Conservation (phyloP, 2,329 filamentous ascomycete species). For the Didymosphaeria variabile region DNA sequence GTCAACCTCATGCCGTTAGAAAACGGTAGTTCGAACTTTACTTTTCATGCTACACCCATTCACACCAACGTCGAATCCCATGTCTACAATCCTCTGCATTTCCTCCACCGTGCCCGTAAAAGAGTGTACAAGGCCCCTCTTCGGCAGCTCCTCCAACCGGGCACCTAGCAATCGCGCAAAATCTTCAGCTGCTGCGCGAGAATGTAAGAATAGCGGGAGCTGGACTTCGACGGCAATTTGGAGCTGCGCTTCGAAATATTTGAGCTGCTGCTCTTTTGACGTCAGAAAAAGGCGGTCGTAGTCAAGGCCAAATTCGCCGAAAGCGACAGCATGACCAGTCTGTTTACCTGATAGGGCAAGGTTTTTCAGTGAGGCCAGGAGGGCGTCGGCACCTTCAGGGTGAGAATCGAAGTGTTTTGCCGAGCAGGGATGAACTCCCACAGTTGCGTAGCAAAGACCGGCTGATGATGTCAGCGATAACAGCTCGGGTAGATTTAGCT, state of each 20-base stretch:
- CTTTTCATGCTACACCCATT: constrained; percentile 97
- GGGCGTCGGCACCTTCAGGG: constrained; percentile 64
- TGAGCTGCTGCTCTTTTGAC: constrained; percentile 78
- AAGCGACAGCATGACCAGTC: constrained; percentile 73
- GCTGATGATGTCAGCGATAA: constrained; percentile 58
- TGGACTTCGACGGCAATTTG: constrained; percentile 78
- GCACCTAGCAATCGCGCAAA: constrained; percentile 77
- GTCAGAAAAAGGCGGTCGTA: constrained; percentile 91
- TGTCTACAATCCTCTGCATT: constrained; percentile 78
- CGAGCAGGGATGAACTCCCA: constrained; percentile 93
- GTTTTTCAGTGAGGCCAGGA: constrained; percentile 67
- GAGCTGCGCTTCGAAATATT: constrained; percentile 86
- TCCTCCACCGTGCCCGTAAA: constrained; percentile 91
- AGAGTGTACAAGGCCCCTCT: constrained; percentile 87
- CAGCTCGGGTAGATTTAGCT: not conserved
- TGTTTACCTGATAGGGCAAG: constrained; percentile 70
- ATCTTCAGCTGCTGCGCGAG: constrained; percentile 83
- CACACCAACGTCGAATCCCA: constrained; percentile 90
- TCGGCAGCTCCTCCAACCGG: constrained; percentile 71
- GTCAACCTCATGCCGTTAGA: not conserved
- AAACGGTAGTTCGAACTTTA: constrained; percentile 19
- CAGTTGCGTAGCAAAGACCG: constrained; percentile 84
- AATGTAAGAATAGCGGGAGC: constrained; percentile 91
- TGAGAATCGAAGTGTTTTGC: constrained; percentile 78
- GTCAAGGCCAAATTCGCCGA: constrained; percentile 95